These are phyloP conservation scores for Trifolium pratense DNA, from an alignment of 306 rosid genomes.

Conservation along the genomic window DNA sequence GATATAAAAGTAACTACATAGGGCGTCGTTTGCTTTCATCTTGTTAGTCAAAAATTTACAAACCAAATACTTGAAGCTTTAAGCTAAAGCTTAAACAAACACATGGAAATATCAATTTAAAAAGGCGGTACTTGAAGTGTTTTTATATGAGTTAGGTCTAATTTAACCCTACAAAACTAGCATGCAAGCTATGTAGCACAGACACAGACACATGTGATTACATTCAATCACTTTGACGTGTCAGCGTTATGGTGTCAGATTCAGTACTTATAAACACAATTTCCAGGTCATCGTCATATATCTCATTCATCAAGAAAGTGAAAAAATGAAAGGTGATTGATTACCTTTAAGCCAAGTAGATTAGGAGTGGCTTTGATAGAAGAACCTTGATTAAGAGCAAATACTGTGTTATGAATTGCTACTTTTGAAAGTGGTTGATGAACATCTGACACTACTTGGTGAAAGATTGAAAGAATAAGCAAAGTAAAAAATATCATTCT, in stretches of 20 bases:
- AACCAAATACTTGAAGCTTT: slow-evolving; percentile 3
- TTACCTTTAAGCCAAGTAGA: slow-evolving; percentile 71
- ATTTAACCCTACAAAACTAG: too few species aligned
- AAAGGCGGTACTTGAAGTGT: too few species aligned
- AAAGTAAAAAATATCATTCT: slow-evolving; percentile 42
- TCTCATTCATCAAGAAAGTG: not conserved
- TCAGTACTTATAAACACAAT: too few species aligned
- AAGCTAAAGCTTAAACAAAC: slow-evolving; percentile 20
- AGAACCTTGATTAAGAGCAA: slow-evolving; percentile 60
- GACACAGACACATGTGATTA: too few species aligned
- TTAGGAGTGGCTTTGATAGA: slow-evolving; percentile 62
- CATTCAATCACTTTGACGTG: too few species aligned
- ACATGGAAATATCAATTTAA: not conserved
- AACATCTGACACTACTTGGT: slow-evolving; percentile 57
- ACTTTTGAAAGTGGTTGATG: slow-evolving; percentile 76
- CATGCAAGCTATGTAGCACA: too few species aligned
- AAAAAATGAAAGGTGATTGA: not conserved
- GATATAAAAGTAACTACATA: too few species aligned
- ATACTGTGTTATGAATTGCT: slow-evolving; percentile 57
- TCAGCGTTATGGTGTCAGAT: too few species aligned
- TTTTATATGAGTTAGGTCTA: too few species aligned
- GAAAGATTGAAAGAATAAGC: slow-evolving; percentile 49
- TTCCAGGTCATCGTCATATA: too few species aligned
- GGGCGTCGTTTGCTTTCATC: too few species aligned
- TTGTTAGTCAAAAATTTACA: not conserved